Conservation (phyloP, 805 yeast genomes). For the Candida sithepensis region DNA sequence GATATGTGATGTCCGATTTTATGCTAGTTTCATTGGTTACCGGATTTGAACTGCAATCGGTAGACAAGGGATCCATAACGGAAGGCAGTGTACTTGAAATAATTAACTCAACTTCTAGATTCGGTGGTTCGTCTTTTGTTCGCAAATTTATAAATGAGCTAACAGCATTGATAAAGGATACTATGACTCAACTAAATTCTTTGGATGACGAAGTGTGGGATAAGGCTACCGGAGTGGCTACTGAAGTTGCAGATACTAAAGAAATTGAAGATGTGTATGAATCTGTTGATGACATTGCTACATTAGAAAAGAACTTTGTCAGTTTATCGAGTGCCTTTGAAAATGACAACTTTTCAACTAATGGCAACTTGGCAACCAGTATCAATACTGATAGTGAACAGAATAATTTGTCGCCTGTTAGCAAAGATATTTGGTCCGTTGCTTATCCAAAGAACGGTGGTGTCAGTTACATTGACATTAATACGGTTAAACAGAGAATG, state of each 20-base stretch:
- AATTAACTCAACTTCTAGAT: slow-evolving; percentile 45
- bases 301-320: slow-evolving; percentile 20
- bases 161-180: slow-evolving; percentile 50
- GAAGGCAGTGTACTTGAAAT: slow-evolving; percentile 51
- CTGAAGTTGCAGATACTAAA: slow-evolving; percentile 20
- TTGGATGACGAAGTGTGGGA: slow-evolving; percentile 36
- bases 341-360: background rate
- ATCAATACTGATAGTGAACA: background rate
- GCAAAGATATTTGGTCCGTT: slow-evolving; percentile 16
- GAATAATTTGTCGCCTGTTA: background rate
- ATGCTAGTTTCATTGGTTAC: slow-evolving; percentile 54
- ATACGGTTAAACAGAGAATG: slow-evolving; percentile 16
- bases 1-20: slow-evolving; percentile 83
- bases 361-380: background rate
- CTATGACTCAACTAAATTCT: slow-evolving; percentile 32
- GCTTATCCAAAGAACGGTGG: slow-evolving; percentile 18
- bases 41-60: slow-evolving; percentile 28
- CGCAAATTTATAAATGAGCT: slow-evolving; percentile 53
- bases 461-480: slow-evolving; percentile 6
- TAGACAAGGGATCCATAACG: slow-evolving; percentile 44
- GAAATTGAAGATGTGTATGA: slow-evolving; percentile 16
- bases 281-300: slow-evolving; percentile 21
- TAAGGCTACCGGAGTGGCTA: slow-evolving; percentile 26
- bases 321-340: slow-evolving; percentile 9
- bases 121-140: slow-evolving; percentile 37